Percentiles rank a stretch among this genome's conserved stretches.
Evolutionary conservation across 768 basidiomycete genomes (phyloP).

Genomic region (Auricularia sp.): DNA sequence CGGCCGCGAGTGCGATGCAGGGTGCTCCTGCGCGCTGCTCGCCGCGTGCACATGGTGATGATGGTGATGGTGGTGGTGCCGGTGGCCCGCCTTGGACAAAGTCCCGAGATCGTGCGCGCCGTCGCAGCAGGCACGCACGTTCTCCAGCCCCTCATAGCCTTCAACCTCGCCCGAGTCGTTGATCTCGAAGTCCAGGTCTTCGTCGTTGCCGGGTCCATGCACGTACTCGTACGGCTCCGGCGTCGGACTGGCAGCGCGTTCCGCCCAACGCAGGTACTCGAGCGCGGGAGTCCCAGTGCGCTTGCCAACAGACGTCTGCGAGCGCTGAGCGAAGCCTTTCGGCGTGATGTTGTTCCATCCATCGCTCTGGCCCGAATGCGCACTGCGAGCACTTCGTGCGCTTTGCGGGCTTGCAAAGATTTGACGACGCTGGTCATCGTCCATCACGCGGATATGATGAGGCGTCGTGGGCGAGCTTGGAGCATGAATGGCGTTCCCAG

Average conservation of each 20-base stretch:
- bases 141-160: constrained; percentile 87
- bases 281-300: constrained; percentile 85
- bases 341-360: constrained; percentile 63
- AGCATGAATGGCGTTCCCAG: constrained; percentile 6
- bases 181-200: constrained; percentile 74
- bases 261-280: constrained; percentile 80
- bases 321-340: constrained; percentile 49
- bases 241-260: constrained; percentile 68
- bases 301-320: constrained; percentile 74
- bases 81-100: constrained; percentile 27
- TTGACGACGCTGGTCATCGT: constrained; percentile 41
- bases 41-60: constrained; percentile 45
- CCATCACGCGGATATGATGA: constrained; percentile 40
- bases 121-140: constrained; percentile 87
- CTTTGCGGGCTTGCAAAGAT: constrained; percentile 59
- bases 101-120: constrained; percentile 74
- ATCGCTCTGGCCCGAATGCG: constrained; percentile 40
- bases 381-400: constrained; percentile 58
- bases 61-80: constrained; percentile 27
- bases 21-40: constrained; percentile 28
- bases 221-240: constrained; percentile 28
- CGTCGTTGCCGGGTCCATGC: constrained; percentile 34
- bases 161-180: constrained; percentile 65
- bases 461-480: constrained; percentile 23
- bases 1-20: constrained; percentile 44